These are phyloP conservation scores for Geotrichum candidum DNA, from an alignment of 1,139 yeast genomes.

Conservation along the genomic window DNA sequence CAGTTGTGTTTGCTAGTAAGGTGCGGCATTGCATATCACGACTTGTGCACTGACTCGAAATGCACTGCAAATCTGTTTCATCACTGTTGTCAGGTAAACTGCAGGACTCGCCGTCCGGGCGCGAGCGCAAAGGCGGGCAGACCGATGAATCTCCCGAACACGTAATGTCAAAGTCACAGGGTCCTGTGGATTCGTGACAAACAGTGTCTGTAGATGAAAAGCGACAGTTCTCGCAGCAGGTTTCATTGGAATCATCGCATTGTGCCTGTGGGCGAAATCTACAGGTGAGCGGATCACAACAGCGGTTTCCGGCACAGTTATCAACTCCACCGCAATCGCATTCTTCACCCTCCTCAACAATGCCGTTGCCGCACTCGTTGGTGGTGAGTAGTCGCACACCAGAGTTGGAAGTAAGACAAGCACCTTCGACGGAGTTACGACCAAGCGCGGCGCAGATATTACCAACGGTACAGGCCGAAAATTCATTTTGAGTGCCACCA, in stretches of 20 bases:
- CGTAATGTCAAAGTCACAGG: slow-evolving; percentile 36
- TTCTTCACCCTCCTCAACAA: slow-evolving; percentile 40
- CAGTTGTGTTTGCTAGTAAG: slow-evolving; percentile 27
- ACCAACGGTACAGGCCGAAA: slow-evolving; percentile 37
- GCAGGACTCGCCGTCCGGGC: slow-evolving; percentile 34
- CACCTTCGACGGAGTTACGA: slow-evolving; percentile 31
- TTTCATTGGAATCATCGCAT: slow-evolving; percentile 35
- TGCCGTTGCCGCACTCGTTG: slow-evolving; percentile 39
- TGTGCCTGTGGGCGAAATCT: slow-evolving; percentile 31
- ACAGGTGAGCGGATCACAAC: slow-evolving; percentile 38
- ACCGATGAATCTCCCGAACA: slow-evolving; percentile 35
- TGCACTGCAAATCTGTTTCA: slow-evolving; percentile 28
- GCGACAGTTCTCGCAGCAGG: slow-evolving; percentile 34
- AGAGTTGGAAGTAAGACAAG: slow-evolving; percentile 35
- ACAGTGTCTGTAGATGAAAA: slow-evolving; percentile 29
- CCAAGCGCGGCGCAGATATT: slow-evolving; percentile 35
- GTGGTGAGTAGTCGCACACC: slow-evolving; percentile 32
- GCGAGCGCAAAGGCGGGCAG: slow-evolving; percentile 31
- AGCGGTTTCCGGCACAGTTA: slow-evolving; percentile 30
- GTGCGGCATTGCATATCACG: slow-evolving; percentile 35
- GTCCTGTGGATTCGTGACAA: slow-evolving; percentile 34
- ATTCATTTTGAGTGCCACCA: slow-evolving; percentile 29
- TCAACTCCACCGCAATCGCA: slow-evolving; percentile 39
- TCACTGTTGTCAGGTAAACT: slow-evolving; percentile 25
- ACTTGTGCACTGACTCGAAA: slow-evolving; percentile 37